Evolutionary conservation across 106 monocot genomes (phyloP), one percentile per base, ranked within the genome.

Genomic region (Cymbidium sinense): DNA sequence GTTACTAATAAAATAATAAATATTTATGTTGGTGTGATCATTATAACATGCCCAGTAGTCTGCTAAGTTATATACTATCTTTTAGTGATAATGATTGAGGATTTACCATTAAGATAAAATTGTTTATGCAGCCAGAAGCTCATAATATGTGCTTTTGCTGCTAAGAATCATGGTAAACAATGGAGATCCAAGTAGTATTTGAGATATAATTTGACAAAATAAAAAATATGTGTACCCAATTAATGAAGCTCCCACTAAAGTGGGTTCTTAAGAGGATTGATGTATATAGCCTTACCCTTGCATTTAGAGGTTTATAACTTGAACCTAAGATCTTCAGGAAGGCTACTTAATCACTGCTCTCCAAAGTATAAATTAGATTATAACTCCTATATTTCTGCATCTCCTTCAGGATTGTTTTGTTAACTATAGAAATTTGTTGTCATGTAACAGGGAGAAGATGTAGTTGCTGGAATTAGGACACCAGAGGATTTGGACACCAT

Each of bases 401-500:
- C 27, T 61, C 25, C 61, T 25, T 6, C 47, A n/a, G 61, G 47
- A 5, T 1, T 61, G 13, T 61, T 61, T 61, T 61, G 25, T 61
- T n/a, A 25, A 61, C 61, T 61, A 10, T 61, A 25, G 61, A 61
- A 61, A 61, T 9, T 61, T 61, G 61, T 61, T 3, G 25, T 17
- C 33, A 33, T 69, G 69, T 31, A 34, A 43, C 83, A 92, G 96
- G 96, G 96, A 62, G 96, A 98, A 75, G 96, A 98, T 83, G 96
- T 98, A 51, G 96, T 98, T 75, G 96, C 96, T 23, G 94, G 96
- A 84, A 94, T 98, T 54, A 98, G 94, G 80, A 98, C 96, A 25
- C 96, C 96, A 8, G 86, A 94, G 78, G 91, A 92, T 74, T 76
- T 98, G 72, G 87, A 94, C 7, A 73, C 87, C 17, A 94, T 98